A percentile compares a stretch with the other conserved stretches of the same genome.
Evolutionary conservation across 805 yeast species (phyloP).

Genomic region (Cyberlindnera galapagoensis): DNA sequence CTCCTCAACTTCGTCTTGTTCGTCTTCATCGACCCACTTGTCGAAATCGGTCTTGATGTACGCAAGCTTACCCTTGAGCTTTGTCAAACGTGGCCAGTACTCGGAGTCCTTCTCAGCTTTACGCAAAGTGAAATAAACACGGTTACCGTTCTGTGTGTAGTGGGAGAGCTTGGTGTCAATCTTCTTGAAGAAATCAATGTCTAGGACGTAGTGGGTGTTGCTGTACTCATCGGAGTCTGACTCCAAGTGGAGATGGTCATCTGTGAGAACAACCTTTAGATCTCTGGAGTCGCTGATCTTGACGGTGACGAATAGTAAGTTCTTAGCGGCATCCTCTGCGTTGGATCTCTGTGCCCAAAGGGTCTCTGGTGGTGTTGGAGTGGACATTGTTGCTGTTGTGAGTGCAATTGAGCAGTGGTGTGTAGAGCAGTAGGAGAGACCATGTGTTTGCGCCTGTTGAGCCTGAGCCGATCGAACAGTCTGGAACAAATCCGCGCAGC

Average conservation of each 20-base stretch:
- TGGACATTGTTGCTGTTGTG: not conserved
- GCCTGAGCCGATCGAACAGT: not conserved
- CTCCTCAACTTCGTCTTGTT: slow-evolving; percentile 49
- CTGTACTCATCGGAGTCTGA: slow-evolving; percentile 42
- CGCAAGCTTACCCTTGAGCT: slow-evolving; percentile 73
- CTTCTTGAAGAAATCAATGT: slow-evolving; percentile 70
- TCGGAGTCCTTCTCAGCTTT: slow-evolving; percentile 66
- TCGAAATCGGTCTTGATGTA: slow-evolving; percentile 92
- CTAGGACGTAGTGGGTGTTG: slow-evolving; percentile 47
- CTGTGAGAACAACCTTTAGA: slow-evolving; percentile 55
- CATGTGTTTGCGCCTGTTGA: too few relatives aligned
- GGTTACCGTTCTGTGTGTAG: slow-evolving; percentile 49
- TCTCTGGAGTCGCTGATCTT: slow-evolving; percentile 62
- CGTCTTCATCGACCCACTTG: slow-evolving; percentile 98
- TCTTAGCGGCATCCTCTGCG: slow-evolving; percentile 64
- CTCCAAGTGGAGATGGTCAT: slow-evolving; percentile 46
- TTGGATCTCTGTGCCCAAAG: slow-evolving; percentile 97
- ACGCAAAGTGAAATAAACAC: slow-evolving; percentile 56
- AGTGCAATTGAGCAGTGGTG: too few relatives aligned
- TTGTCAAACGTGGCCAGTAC: slow-evolving; percentile 93
- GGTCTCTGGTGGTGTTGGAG: slow-evolving; percentile 24
- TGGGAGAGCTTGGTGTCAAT: slow-evolving; percentile 61
- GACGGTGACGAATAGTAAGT: slow-evolving; percentile 69
- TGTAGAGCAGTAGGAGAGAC: too few relatives aligned
- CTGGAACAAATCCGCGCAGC: too few relatives aligned